Conservation (phyloP, 2,329 filamentous ascomycete genomes). For the Penicillium sp. region DNA sequence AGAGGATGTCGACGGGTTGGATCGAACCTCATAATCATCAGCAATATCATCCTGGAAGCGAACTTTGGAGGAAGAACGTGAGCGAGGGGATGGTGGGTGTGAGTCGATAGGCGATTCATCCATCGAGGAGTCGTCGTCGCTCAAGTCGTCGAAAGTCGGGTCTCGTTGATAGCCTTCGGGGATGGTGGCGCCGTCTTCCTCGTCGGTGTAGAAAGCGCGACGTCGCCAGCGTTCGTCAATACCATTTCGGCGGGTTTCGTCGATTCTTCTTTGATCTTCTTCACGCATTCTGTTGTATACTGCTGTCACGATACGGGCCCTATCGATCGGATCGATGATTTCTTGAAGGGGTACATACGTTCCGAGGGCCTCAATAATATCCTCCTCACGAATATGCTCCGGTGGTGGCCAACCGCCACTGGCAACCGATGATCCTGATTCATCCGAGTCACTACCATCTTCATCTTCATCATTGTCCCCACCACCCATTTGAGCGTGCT, state of each 20-base stretch:
- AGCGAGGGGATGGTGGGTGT: constrained; percentile 53
- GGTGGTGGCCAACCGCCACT: constrained; percentile 40
- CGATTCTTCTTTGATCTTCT: constrained; percentile 37
- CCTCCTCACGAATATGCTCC: constrained; percentile 40
- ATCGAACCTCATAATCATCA: constrained; percentile 68
- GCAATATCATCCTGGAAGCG: constrained; percentile 70
- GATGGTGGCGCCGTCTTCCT: constrained; percentile 72
- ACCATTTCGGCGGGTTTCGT: constrained; percentile 39
- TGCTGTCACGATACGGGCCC: constrained; percentile 40
- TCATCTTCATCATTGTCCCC: constrained; percentile 23
- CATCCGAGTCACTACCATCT: constrained; percentile 23
- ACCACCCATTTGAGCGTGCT: constrained; percentile 4
- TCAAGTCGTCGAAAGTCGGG: constrained; percentile 42
- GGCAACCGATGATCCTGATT: constrained; percentile 28
- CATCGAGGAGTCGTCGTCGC: constrained; percentile 61
- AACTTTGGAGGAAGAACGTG: constrained; percentile 76
- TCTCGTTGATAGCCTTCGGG: constrained; percentile 60
- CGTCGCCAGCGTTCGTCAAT: constrained; percentile 74
- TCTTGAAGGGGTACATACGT: constrained; percentile 43
- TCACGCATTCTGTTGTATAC: constrained; percentile 41
- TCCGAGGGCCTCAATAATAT: constrained; percentile 45
- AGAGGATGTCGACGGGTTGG: constrained; percentile 72
- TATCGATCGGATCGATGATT: constrained; percentile 43
- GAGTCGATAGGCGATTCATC: constrained; percentile 33
- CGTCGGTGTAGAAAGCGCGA: constrained; percentile 78